Percentiles rank a stretch among this genome's conserved stretches.
Conservation (phyloP, 108 stramenopile species). For the Nitzschia sp. region DNA sequence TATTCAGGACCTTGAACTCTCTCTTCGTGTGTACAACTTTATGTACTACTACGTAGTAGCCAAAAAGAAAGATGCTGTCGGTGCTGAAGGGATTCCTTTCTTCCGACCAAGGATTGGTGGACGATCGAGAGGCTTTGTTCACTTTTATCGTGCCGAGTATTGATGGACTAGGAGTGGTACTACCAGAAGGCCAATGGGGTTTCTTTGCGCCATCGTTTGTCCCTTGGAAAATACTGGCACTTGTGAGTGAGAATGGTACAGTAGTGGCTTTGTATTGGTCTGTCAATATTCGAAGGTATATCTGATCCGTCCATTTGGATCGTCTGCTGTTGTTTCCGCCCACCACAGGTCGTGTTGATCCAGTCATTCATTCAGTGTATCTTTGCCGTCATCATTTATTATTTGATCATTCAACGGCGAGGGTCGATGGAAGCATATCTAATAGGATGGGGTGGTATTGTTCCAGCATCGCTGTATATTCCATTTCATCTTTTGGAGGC, state of each 20-base stretch:
- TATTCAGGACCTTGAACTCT: too few species aligned
- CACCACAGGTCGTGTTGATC: conserved; percentile 1
- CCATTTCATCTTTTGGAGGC: conserved; percentile 33
- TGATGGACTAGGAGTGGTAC: too few species aligned
- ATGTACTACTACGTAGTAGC: too few species aligned
- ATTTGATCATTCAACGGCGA: conserved; percentile 27
- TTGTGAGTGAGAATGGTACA: too few species aligned
- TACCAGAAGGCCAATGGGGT: conserved; percentile 17
- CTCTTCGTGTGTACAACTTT: too few species aligned
- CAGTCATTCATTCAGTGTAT: conserved; percentile 24
- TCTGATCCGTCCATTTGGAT: background rate
- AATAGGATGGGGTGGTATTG: conserved; percentile 43
- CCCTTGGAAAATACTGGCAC: conserved; percentile 24
- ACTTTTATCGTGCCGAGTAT: conserved; percentile 27
- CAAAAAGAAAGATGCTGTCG: background rate
- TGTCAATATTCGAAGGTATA: background rate
- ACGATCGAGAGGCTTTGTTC: conserved; percentile 36
- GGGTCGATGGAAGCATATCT: conserved; percentile 27
- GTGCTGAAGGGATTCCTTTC: conserved; percentile 9
- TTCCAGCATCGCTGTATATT: conserved; percentile 22
- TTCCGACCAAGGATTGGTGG: conserved; percentile 37
- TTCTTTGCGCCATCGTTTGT: conserved; percentile 25
- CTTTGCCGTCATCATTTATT: conserved; percentile 38
- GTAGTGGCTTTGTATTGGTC: background rate
- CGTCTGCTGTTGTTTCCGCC: background rate